These are phyloP conservation scores for Rhizoclosmatium globosum DNA, from an alignment of 192 early-diverging fungal genomes.

Conservation along the genomic window DNA sequence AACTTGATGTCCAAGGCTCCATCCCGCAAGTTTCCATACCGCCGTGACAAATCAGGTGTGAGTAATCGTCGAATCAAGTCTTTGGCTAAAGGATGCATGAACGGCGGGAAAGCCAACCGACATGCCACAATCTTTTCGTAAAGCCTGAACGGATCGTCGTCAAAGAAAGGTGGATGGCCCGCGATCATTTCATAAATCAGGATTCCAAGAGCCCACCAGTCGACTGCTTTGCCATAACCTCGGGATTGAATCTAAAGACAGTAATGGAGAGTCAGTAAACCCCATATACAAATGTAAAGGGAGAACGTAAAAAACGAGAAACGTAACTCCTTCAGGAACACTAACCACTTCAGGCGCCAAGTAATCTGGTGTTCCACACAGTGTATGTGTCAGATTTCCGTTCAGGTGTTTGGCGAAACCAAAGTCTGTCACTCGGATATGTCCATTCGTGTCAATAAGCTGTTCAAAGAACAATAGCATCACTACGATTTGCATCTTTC, in stretches of 20 bases:
- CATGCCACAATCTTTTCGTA: slow-evolving; percentile 79
- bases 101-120: slow-evolving; percentile 73
- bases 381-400: slow-evolving; percentile 76
- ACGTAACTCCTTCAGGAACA: slow-evolving; percentile 38
- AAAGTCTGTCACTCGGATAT: slow-evolving; percentile 83
- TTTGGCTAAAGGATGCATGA: slow-evolving; percentile 78
- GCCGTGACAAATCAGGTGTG: slow-evolving; percentile 76
- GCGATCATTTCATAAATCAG: slow-evolving; percentile 78
- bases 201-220: slow-evolving; percentile 96
- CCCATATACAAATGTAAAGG: background rate
- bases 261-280: background rate
- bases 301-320: slow-evolving; percentile 5
- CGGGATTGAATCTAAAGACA: slow-evolving; percentile 71
- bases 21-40: slow-evolving; percentile 79
- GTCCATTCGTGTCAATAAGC: slow-evolving; percentile 71
- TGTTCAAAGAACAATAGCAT: slow-evolving; percentile 46
- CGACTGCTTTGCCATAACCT: slow-evolving; percentile 91
- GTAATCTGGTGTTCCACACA: slow-evolving; percentile 82
- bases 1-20: slow-evolving; percentile 89
- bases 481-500: slow-evolving; percentile 1
- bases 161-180: slow-evolving; percentile 76
- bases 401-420: slow-evolving; percentile 81
- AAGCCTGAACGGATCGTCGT: slow-evolving; percentile 76
- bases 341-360: slow-evolving; percentile 74
- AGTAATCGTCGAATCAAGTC: slow-evolving; percentile 76